Evolutionary conservation across 345 rosid species (phyloP).

Genomic region (Hibiscus trionum): DNA sequence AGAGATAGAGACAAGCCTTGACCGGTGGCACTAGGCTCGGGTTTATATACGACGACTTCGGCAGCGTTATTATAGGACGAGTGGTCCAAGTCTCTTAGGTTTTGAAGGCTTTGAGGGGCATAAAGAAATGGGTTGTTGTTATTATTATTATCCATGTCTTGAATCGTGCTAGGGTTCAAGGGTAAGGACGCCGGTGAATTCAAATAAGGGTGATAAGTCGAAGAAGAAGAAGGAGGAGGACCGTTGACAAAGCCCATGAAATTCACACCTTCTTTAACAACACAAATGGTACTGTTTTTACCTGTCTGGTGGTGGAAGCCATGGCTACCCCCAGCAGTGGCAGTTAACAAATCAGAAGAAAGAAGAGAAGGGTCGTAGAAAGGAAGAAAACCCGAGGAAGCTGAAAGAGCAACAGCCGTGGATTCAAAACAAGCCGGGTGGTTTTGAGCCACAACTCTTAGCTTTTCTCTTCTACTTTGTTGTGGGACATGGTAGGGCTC

Average conservation of each 20-base stretch:
- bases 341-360: conserved; percentile 12
- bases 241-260: conserved; percentile 34
- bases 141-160: conserved; percentile 18
- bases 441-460: conserved; percentile 40
- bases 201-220: conserved; percentile 27
- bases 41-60: conserved; percentile 41
- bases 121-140: conserved; percentile 34
- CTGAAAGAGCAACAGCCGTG: conserved; percentile 17
- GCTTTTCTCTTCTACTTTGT: conserved; percentile 86
- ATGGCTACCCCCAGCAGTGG: not conserved
- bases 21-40: conserved; percentile 28
- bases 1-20: conserved; percentile 57
- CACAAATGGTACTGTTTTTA: conserved; percentile 14
- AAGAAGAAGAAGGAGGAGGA: conserved; percentile 22
- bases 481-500: conserved; percentile 91
- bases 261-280: conserved; percentile 33
- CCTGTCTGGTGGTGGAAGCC: conserved; percentile 13
- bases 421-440: conserved; percentile 25
- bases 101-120: conserved; percentile 40
- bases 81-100: conserved; percentile 39
- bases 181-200: conserved; percentile 43
- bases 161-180: conserved; percentile 41
- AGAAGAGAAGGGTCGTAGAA: conserved; percentile 44
- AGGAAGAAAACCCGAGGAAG: conserved; percentile 26
- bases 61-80: conserved; percentile 24